Evolutionary conservation across 2,329 filamentous ascomycete species (phyloP).

Genomic region (Curvularia verruculosa): DNA sequence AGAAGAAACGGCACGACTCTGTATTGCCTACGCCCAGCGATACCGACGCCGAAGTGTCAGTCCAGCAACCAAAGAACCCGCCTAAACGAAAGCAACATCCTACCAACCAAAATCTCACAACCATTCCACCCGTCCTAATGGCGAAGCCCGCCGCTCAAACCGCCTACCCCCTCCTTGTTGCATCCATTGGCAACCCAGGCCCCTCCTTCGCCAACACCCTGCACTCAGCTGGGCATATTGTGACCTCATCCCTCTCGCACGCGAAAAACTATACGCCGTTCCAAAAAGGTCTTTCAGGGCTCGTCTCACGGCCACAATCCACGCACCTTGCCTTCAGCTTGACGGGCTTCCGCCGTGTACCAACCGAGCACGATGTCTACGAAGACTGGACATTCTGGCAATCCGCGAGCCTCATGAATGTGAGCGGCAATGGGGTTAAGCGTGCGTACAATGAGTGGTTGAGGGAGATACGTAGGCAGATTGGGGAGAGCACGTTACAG

Average conservation of each 20-base stretch:
- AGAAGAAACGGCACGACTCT: slow-evolving; percentile 22
- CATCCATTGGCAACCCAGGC: slow-evolving; percentile 83
- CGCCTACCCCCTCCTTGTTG: slow-evolving; percentile 68
- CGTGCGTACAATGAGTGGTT: slow-evolving; percentile 66
- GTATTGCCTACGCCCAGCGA: slow-evolving; percentile 24
- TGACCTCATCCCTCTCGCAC: slow-evolving; percentile 59
- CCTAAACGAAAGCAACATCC: slow-evolving; percentile 9
- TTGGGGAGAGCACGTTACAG: slow-evolving; percentile 25
- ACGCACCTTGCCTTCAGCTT: slow-evolving; percentile 52
- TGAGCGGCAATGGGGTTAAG: slow-evolving; percentile 73
- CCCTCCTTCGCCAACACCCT: slow-evolving; percentile 74
- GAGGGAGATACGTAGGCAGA: slow-evolving; percentile 12
- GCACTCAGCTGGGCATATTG: slow-evolving; percentile 85
- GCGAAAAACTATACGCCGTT: slow-evolving; percentile 42
- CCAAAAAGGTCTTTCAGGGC: slow-evolving; percentile 37
- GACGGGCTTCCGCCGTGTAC: slow-evolving; percentile 29
- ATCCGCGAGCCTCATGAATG: slow-evolving; percentile 82
- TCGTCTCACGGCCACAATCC: slow-evolving; percentile 36
- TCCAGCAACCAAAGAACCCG: slow-evolving; percentile 21
- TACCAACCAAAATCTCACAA: not conserved
- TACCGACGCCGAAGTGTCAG: slow-evolving; percentile 25
- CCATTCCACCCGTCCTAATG: slow-evolving; percentile 11
- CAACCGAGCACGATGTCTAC: slow-evolving; percentile 22
- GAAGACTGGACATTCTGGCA: slow-evolving; percentile 70
- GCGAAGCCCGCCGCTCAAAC: slow-evolving; percentile 35